These are phyloP conservation scores for Plectosphaerella sp. DNA, from an alignment of 2,329 filamentous ascomycete genomes.

Conservation along the genomic window DNA sequence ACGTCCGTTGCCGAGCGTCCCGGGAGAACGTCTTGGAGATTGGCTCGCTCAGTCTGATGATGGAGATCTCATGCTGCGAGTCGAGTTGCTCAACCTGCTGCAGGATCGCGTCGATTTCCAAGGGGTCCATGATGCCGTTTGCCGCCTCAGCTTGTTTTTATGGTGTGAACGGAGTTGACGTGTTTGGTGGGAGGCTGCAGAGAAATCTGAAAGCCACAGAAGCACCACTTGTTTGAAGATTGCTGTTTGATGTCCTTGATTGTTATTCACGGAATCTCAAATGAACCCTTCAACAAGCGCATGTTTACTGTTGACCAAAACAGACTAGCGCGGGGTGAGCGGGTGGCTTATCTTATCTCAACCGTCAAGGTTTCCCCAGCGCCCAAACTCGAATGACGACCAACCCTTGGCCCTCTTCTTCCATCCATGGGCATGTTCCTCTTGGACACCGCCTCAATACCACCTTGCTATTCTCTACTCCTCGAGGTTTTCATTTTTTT, in stretches of 20 bases:
- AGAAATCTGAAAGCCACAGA: neutral
- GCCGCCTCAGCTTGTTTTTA: neutral
- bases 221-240: neutral
- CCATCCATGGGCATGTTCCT: too few species aligned
- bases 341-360: neutral
- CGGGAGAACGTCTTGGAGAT: slow-evolving; percentile 51
- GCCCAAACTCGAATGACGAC: too few species aligned
- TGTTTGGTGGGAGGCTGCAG: slow-evolving; percentile 1
- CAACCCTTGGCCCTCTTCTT: too few species aligned
- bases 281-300: neutral
- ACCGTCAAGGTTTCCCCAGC: too few species aligned
- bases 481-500: too few species aligned
- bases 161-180: neutral
- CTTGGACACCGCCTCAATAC: too few species aligned
- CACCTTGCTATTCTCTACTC: too few species aligned
- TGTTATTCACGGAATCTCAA: neutral
- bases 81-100: slow-evolving; percentile 49
- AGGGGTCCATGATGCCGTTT: slow-evolving; percentile 20
- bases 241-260: neutral
- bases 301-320: slow-evolving; percentile 35
- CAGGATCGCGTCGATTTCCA: slow-evolving; percentile 36
- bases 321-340: neutral
- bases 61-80: slow-evolving; percentile 59
- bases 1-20: slow-evolving; percentile 51
- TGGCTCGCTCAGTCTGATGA: slow-evolving; percentile 73